Conservation (phyloP, 2,329 filamentous ascomycete species). For the Boeremia exigua region DNA sequence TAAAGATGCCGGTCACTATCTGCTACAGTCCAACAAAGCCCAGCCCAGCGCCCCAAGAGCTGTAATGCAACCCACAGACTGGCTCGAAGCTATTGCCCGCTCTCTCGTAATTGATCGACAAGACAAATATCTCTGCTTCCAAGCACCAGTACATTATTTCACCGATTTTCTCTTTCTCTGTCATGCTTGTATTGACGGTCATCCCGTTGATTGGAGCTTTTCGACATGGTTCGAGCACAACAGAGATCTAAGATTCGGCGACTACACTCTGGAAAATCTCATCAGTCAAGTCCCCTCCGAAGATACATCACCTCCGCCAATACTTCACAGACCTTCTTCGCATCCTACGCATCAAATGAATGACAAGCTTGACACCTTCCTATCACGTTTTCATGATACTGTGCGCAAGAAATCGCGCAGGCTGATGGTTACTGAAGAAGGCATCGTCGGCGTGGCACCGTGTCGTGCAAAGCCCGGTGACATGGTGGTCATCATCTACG, state of each 20-base stretch:
- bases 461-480: conserved; percentile 38
- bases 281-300: conserved; percentile 15
- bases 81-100: conserved; percentile 30
- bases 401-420: conserved; percentile 38
- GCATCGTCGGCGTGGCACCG: conserved; percentile 37
- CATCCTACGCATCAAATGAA: conserved; percentile 23
- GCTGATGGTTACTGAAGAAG: conserved; percentile 35
- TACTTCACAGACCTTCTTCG: conserved; percentile 21
- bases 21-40: conserved; percentile 15
- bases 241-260: conserved; percentile 22
- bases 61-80: conserved; percentile 22
- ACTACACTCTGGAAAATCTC: conserved; percentile 23
- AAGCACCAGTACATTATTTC: conserved; percentile 32
- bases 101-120: conserved; percentile 38
- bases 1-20: conserved; percentile 19
- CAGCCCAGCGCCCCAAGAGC: conserved; percentile 16
- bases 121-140: conserved; percentile 41
- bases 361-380: conserved; percentile 32
- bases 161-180: conserved; percentile 37
- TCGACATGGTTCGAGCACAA: conserved; percentile 37
- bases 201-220: conserved; percentile 35
- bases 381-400: conserved; percentile 39
- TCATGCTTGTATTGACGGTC: conserved; percentile 25
- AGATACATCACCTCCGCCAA: conserved; percentile 6
- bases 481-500: conserved; percentile 40